These are phyloP conservation scores for Venturia asperata DNA, from an alignment of 2,329 filamentous ascomycete species.

Conservation along the genomic window DNA sequence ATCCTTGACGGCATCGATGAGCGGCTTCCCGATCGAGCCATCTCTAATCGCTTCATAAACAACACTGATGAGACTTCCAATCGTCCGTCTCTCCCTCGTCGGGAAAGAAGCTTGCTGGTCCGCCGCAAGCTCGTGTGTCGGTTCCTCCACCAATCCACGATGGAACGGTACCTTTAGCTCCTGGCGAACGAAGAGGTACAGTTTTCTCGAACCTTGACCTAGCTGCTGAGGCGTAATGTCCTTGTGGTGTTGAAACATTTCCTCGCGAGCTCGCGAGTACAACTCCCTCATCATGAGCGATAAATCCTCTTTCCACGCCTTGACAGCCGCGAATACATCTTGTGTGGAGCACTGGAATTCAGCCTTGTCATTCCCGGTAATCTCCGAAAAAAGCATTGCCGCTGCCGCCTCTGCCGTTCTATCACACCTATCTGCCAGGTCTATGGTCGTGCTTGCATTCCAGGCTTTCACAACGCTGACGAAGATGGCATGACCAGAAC, in stretches of 20 bases:
- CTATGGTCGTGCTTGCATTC: conserved; percentile 20
- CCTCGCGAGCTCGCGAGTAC: conserved; percentile 12
- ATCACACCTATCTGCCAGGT: conserved; percentile 21
- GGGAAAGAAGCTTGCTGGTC: not conserved
- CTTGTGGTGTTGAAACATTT: conserved; percentile 19
- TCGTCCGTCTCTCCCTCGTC: conserved; percentile 20
- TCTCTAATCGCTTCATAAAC: conserved; percentile 25
- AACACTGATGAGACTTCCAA: conserved; percentile 23
- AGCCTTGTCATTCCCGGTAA: not conserved
- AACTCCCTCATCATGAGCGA: not conserved
- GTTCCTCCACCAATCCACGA: conserved; percentile 24
- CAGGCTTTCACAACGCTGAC: conserved; percentile 19
- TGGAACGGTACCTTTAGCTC: conserved; percentile 29
- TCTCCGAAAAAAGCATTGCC: conserved; percentile 11
- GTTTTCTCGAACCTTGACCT: conserved; percentile 27
- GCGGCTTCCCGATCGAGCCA: conserved; percentile 18
- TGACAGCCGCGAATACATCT: not conserved
- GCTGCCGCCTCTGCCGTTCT: conserved; percentile 19
- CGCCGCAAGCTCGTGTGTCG: conserved; percentile 14
- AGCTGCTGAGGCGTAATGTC: conserved; percentile 25
- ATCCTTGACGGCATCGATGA: conserved; percentile 5
- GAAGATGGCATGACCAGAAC: not conserved
- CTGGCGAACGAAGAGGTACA: conserved; percentile 34
- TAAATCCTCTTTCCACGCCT: conserved; percentile 11
- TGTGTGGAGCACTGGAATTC: not conserved